phyloP scores from a whole-genome alignment of 2,329 filamentous ascomycete genomes.

The Orbilia oligospora region DNA sequence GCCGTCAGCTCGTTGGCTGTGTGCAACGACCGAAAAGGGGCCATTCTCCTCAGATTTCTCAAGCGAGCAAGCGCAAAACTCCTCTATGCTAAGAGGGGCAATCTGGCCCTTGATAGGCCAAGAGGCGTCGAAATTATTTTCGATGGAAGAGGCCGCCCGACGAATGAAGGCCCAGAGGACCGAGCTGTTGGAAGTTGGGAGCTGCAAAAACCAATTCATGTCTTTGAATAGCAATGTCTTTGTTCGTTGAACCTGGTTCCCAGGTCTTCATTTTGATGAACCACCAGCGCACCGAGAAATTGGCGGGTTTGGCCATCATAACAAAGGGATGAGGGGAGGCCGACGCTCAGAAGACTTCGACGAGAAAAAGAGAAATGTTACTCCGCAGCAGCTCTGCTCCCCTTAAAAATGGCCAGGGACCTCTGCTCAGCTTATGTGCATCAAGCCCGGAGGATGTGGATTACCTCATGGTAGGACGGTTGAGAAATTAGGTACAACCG shows the following conservation, averaged over 20 bases:
- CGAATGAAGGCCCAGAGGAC: slow-evolving; percentile 51
- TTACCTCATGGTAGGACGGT: slow-evolving; percentile 37
- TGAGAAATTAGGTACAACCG: slow-evolving; percentile 57
- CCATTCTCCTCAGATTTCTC: slow-evolving; percentile 34
- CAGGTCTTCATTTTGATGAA: slow-evolving; percentile 44
- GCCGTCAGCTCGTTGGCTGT: slow-evolving; percentile 58
- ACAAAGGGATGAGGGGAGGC: slow-evolving; percentile 38
- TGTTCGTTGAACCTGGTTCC: slow-evolving; percentile 41
- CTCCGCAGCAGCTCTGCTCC: slow-evolving; percentile 44
- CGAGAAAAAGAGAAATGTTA: slow-evolving; percentile 50
- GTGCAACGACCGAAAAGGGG: slow-evolving; percentile 44
- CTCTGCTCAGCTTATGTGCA: slow-evolving; percentile 53
- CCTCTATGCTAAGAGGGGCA: slow-evolving; percentile 39
- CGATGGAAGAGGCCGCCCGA: slow-evolving; percentile 16
- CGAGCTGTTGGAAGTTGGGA: slow-evolving; percentile 42
- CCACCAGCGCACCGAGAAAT: slow-evolving; percentile 7
- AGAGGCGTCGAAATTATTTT: slow-evolving; percentile 47
- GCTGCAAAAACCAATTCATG: slow-evolving; percentile 26
- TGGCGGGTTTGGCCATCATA: not conserved
- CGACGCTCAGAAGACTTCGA: slow-evolving; percentile 40
- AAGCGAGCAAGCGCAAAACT: slow-evolving; percentile 50
- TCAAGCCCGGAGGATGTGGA: slow-evolving; percentile 36
- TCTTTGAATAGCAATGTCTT: slow-evolving; percentile 37
- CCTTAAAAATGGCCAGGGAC: slow-evolving; percentile 47
- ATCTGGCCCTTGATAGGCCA: slow-evolving; percentile 55